Percentiles rank a stretch among this genome's conserved stretches.
These are phyloP conservation scores for Westerdykella sp. DNA, from an alignment of 2,329 filamentous ascomycete species.

Conservation along the genomic window DNA sequence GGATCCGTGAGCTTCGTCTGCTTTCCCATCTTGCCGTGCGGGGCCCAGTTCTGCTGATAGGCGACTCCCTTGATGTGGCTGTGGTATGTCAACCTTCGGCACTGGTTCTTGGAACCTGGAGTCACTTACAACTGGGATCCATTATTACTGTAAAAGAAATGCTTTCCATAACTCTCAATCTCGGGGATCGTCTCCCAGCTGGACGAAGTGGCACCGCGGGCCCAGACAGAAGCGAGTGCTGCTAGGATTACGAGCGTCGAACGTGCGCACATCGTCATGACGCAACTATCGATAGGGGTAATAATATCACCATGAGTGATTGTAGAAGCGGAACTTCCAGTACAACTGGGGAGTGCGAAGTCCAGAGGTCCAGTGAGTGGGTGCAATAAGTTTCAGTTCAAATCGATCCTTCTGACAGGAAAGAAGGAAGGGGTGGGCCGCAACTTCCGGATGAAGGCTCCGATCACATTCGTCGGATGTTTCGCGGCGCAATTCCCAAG, in stretches of 20 bases:
- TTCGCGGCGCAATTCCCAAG: too few species aligned
- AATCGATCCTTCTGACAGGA: too few species aligned
- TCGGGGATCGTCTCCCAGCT: conserved; percentile 30
- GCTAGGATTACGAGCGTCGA: too few species aligned
- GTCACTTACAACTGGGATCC: conserved; percentile 57
- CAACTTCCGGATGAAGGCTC: too few species aligned
- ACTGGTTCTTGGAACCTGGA: conserved; percentile 4
- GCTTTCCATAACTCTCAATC: conserved; percentile 54
- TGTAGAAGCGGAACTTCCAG: background rate
- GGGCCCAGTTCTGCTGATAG: conserved; percentile 62
- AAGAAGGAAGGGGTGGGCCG: too few species aligned
- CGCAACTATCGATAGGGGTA: background rate
- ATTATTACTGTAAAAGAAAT: conserved; percentile 86
- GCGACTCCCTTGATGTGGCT: conserved; percentile 85
- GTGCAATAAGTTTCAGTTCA: too few species aligned
- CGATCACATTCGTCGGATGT: too few species aligned
- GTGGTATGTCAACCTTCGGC: conserved; percentile 7
- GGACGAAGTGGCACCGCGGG: conserved; percentile 10
- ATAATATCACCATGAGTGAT: background rate
- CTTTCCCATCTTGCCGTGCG: conserved; percentile 18
- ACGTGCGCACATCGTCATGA: background rate
- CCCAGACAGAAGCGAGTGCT: too few species aligned
- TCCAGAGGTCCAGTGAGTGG: too few species aligned
- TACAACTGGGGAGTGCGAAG: too few species aligned
- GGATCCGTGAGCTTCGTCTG: conserved; percentile 68